These are phyloP conservation scores for Phaffomyces opuntiae DNA, from an alignment of 805 yeast species.

Conservation along the genomic window DNA sequence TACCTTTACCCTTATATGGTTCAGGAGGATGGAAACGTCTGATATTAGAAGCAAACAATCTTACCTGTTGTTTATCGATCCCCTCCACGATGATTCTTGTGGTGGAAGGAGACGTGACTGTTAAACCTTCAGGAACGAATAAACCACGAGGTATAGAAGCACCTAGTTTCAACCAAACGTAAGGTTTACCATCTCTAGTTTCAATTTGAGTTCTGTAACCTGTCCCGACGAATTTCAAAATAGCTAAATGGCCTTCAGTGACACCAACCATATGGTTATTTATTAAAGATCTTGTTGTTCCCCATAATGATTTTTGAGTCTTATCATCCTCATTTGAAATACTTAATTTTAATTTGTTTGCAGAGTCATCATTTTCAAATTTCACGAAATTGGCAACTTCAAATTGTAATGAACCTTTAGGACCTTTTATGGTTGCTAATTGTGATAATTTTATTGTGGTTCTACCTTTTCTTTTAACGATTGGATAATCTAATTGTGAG, in stretches of 20 bases:
- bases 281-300: conserved; percentile 76
- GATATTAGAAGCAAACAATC: conserved; percentile 79
- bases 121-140: conserved; percentile 68
- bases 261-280: conserved; percentile 81
- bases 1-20: conserved; percentile 98
- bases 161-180: conserved; percentile 79
- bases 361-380: conserved; percentile 30
- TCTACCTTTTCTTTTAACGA: conserved; percentile 60
- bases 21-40: conserved; percentile 92
- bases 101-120: conserved; percentile 74
- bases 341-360: conserved; percentile 36
- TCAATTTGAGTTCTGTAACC: conserved; percentile 90
- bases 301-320: conserved; percentile 89
- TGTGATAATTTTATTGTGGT: conserved; percentile 50
- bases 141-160: conserved; percentile 75
- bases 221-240: conserved; percentile 87
- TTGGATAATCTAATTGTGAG: conserved; percentile 47
- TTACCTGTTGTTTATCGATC: conserved; percentile 78
- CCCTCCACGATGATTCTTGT: conserved; percentile 85
- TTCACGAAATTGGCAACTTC: conserved; percentile 69
- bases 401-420: conserved; percentile 60
- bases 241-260: conserved; percentile 85
- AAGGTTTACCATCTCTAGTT: conserved; percentile 38
- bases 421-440: conserved; percentile 61
- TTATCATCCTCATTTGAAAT: conserved; percentile 53